Conservation (phyloP, 202 grass and related monocot genomes). For the Tripidium arundinaceum region DNA sequence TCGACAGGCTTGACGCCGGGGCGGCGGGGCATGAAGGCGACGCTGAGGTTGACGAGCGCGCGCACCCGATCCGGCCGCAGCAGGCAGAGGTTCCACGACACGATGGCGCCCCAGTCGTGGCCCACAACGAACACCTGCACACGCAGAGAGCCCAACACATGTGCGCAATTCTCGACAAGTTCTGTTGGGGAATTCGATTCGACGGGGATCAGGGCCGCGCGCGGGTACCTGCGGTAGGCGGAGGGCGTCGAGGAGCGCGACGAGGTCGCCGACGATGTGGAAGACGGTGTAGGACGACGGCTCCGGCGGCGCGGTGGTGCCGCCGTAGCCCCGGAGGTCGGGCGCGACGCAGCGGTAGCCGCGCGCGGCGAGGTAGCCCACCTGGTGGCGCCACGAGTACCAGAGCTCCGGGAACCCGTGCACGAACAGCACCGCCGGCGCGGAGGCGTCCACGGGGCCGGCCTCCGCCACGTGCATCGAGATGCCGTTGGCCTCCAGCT, state of each 20-base stretch:
- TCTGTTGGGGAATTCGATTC: background rate
- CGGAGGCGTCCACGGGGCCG: background rate
- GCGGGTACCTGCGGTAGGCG: conserved; percentile 36
- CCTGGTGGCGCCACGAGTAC: conserved; percentile 73
- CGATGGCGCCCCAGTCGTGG: conserved; percentile 68
- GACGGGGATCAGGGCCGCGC: background rate
- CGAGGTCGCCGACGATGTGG: conserved; percentile 56
- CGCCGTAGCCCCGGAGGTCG: conserved; percentile 59
- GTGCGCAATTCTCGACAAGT: background rate
- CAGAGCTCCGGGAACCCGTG: conserved; percentile 67
- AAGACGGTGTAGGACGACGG: conserved; percentile 41
- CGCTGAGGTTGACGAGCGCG: conserved; percentile 76
- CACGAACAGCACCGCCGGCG: conserved; percentile 39
- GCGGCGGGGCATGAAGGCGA: conserved; percentile 47
- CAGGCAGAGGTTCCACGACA: conserved; percentile 82
- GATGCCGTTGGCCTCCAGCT: conserved; percentile 54
- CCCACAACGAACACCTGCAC: conserved; percentile 67
- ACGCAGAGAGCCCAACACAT: background rate
- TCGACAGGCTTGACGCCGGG: conserved; percentile 34
- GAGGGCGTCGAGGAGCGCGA: conserved; percentile 48
- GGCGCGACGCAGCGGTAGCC: conserved; percentile 57
- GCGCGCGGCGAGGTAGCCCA: conserved; percentile 30
- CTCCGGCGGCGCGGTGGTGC: conserved; percentile 38
- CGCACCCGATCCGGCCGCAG: conserved; percentile 71
- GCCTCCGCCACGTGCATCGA: conserved; percentile 65